Conservation (phyloP, 352 stramenopile species). For the Phytophthora pistaciae region DNA sequence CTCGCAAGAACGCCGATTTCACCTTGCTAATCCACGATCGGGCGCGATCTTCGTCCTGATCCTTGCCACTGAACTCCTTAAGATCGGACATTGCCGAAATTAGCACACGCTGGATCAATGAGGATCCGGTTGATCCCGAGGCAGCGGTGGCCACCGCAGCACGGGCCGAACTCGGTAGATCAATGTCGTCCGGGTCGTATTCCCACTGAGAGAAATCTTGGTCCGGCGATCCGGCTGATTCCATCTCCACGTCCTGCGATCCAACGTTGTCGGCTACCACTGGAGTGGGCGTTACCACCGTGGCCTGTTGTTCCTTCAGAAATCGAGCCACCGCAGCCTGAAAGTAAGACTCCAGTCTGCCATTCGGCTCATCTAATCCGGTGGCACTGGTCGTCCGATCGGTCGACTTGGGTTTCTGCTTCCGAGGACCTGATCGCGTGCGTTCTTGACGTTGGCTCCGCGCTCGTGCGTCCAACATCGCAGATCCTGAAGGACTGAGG, state of each 20-base stretch:
- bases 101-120: neutral
- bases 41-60: neutral
- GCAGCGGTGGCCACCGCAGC: conserved; percentile 1
- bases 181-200: conserved; percentile 1
- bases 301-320: too few species aligned
- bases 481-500: neutral
- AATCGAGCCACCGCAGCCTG: too few species aligned
- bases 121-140: neutral
- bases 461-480: neutral
- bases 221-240: too few species aligned
- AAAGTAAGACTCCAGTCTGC: neutral
- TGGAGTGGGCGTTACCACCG: too few species aligned
- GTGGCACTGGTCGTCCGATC: neutral
- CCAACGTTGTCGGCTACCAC: too few species aligned
- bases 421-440: neutral
- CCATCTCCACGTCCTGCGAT: too few species aligned
- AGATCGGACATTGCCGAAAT: conserved; percentile 9
- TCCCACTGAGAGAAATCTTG: neutral
- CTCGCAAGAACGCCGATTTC: neutral
- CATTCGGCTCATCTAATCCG: neutral
- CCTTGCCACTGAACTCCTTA: conserved; percentile 17
- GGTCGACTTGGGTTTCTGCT: neutral
- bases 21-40: neutral
- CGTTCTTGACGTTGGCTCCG: neutral
- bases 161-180: neutral